phyloP scores from a whole-genome alignment of 306 rosid species.

The Vicia sativa region DNA sequence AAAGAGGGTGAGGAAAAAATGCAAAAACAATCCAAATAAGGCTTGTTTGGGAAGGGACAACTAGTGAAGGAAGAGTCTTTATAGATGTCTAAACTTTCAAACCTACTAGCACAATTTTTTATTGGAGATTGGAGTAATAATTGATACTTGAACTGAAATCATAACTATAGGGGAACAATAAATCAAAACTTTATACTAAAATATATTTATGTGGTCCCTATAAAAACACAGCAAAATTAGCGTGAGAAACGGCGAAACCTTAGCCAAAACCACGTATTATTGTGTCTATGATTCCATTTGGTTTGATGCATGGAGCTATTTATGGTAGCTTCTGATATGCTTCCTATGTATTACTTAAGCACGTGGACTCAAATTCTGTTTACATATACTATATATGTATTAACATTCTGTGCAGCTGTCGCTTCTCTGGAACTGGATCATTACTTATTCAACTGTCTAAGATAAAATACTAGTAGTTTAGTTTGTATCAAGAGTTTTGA shows the following conservation, averaged over 20 bases:
- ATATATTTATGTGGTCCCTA: slow-evolving; percentile 8
- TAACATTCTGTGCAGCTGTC: slow-evolving; percentile 48
- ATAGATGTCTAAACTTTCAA: slow-evolving; percentile 47
- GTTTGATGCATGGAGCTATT: slow-evolving; percentile 34
- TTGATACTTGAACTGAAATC: slow-evolving; percentile 23
- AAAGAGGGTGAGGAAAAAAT: slow-evolving; percentile 13
- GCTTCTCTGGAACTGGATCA: slow-evolving; percentile 23
- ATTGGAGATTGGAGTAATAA: slow-evolving; percentile 38
- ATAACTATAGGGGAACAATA: slow-evolving; percentile 38
- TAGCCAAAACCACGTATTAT: slow-evolving; percentile 71
- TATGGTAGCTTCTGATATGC: slow-evolving; percentile 46
- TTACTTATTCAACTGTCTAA: slow-evolving; percentile 34
- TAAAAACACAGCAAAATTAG: slow-evolving; percentile 32
- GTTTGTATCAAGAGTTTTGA: slow-evolving; percentile 4
- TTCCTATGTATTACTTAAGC: slow-evolving; percentile 48
- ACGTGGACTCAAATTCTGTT: slow-evolving; percentile 49
- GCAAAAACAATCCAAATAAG: not conserved
- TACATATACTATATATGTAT: slow-evolving; percentile 16
- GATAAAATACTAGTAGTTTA: slow-evolving; percentile 13
- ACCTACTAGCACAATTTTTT: slow-evolving; percentile 26
- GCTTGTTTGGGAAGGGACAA: slow-evolving; percentile 19
- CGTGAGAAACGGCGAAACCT: slow-evolving; percentile 72
- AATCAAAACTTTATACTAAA: slow-evolving; percentile 36
- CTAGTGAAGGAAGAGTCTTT: slow-evolving; percentile 43
- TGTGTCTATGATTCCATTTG: slow-evolving; percentile 47